A percentile compares a stretch with the other conserved stretches of the same genome.
These are phyloP conservation scores for Jasminum sambac DNA, from an alignment of 257 asterid genomes.

Conservation along the genomic window DNA sequence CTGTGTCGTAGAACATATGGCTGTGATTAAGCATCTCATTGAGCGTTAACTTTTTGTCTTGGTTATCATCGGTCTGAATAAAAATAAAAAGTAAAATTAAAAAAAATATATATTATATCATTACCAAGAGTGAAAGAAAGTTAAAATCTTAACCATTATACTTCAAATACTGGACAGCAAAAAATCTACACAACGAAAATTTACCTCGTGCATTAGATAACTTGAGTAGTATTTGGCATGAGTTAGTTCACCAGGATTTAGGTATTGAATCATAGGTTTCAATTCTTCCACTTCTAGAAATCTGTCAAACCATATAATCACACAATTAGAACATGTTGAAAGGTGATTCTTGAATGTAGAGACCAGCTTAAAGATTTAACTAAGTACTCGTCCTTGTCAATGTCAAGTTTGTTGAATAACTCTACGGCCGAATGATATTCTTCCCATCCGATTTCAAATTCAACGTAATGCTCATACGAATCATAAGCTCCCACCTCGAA, in stretches of 20 bases:
- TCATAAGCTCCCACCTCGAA: constrained; percentile 31
- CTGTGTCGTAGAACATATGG: constrained; percentile 25
- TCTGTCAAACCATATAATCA: constrained; percentile 15
- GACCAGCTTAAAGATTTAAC: neutral
- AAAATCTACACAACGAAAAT: neutral
- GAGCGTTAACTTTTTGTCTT: constrained; percentile 32
- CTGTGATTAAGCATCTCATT: constrained; percentile 36
- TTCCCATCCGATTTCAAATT: constrained; percentile 23
- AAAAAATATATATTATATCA: no score
- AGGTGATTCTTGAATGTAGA: neutral
- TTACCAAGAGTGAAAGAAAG: neutral
- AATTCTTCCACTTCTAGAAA: constrained; percentile 36
- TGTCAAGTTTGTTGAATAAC: constrained; percentile 32
- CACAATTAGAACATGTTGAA: neutral
- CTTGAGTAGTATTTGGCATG: constrained; percentile 29
- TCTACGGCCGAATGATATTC: constrained; percentile 14
- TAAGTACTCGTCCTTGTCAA: constrained; percentile 31
- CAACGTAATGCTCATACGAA: constrained; percentile 26
- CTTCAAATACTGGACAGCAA: neutral
- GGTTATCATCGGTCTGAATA: constrained; percentile 35
- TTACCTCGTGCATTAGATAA: constrained; percentile 31
- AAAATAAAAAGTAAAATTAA: neutral
- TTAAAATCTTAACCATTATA: neutral
- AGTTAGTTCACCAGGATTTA: constrained; percentile 36
- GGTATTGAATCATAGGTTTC: constrained; percentile 30